Percentiles rank a stretch among this genome's conserved stretches.
Conservation (phyloP, 129 eudicot species). For the Sambucus nigra region DNA sequence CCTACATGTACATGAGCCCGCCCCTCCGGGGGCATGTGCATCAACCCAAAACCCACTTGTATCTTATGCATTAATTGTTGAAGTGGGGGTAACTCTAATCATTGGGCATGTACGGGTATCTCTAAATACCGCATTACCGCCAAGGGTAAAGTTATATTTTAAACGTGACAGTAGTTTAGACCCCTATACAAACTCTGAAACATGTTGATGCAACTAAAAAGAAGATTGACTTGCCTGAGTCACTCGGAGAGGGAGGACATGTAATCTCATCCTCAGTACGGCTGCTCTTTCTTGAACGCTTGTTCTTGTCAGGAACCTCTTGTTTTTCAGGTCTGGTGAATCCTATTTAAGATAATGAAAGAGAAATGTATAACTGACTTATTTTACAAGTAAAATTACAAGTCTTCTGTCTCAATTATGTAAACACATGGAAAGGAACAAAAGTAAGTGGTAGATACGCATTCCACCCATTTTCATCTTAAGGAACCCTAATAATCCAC, state of each 20-base stretch:
- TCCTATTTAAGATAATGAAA: conserved; percentile 3
- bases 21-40: too few species aligned
- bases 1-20: too few species aligned
- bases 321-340: conserved; percentile 6
- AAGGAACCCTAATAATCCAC: too few species aligned
- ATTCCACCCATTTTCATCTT: too few species aligned
- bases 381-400: background rate
- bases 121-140: background rate
- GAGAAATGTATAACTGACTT: background rate
- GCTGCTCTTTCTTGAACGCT: conserved; percentile 22
- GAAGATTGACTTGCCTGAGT: conserved; percentile 24
- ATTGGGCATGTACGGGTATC: too few species aligned
- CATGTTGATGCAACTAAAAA: background rate
- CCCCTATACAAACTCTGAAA: background rate
- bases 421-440: background rate
- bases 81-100: too few species aligned
- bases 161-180: too few species aligned
- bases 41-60: too few species aligned
- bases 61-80: too few species aligned
- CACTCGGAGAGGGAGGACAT: conserved; percentile 16
- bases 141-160: too few species aligned
- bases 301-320: conserved; percentile 4
- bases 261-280: conserved; percentile 9
- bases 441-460: too few species aligned
- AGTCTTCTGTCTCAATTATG: background rate